Conservation (phyloP, 805 yeast genomes). For the Saturnispora diversa region DNA sequence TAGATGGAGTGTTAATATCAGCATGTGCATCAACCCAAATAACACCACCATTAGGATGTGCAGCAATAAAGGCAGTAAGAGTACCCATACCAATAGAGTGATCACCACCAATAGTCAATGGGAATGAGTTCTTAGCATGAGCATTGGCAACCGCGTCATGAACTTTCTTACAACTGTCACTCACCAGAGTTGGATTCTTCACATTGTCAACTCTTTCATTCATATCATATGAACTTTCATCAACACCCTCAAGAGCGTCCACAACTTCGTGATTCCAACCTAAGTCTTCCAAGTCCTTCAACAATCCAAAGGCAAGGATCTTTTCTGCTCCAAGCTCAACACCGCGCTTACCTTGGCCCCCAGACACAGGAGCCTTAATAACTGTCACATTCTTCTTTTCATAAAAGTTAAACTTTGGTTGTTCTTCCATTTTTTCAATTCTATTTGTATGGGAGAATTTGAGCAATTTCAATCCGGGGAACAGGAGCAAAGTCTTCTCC, state of each 20-base stretch:
- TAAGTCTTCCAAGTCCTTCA: constrained; percentile 49
- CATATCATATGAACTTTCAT: constrained; percentile 33
- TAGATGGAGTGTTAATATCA: constrained; percentile 82
- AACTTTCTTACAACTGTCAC: constrained; percentile 58
- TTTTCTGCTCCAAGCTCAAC: constrained; percentile 91
- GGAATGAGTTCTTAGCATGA: constrained; percentile 44
- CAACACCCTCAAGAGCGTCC: constrained; percentile 46
- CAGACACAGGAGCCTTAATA: constrained; percentile 86
- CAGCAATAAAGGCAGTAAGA: constrained; percentile 70
- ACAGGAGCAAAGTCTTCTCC: not conserved
- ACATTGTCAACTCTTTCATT: constrained; percentile 47
- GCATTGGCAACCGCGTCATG: constrained; percentile 51
- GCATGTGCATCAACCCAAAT: constrained; percentile 99
- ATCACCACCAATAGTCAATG: constrained; percentile 91
- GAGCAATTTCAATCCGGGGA: too few relatives aligned
- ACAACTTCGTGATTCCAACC: constrained; percentile 61
- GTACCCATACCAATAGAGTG: constrained; percentile 95
- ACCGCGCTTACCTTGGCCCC: constrained; percentile 92
- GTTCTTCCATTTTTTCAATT: constrained; percentile 1
- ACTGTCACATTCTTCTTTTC: constrained; percentile 53
- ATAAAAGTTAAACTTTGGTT: constrained; percentile 42
- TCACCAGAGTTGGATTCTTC: constrained; percentile 72
- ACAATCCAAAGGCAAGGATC: constrained; percentile 64
- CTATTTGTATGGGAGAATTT: not conserved
- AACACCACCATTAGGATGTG: constrained; percentile 80